phyloP scores from a whole-genome alignment of 768 basidiomycete species.

The Peribolospora baueri region DNA sequence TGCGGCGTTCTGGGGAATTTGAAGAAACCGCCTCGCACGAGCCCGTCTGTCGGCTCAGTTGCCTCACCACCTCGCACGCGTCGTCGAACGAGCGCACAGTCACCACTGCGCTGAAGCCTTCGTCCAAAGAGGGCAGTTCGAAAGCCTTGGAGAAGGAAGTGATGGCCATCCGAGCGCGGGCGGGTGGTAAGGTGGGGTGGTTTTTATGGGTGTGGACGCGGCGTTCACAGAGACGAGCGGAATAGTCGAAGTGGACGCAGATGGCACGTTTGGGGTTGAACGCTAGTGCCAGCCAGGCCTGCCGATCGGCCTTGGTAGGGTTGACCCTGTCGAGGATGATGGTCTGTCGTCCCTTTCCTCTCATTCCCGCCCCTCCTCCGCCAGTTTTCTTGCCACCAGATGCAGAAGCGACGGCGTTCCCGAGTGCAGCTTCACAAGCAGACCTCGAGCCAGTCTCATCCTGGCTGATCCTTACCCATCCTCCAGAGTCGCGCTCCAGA shows the following conservation, averaged over 20 bases:
- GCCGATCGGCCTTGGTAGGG: constrained; percentile 26
- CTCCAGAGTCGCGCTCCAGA: constrained; percentile 24
- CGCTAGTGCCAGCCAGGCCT: constrained; percentile 29
- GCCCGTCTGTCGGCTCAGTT: constrained; percentile 27
- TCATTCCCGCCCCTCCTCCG: too few species aligned
- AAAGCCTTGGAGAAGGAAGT: constrained; percentile 30
- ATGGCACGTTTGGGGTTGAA: constrained; percentile 28
- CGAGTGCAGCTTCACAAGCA: constrained; percentile 31
- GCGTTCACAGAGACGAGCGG: constrained; percentile 27
- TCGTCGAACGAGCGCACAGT: constrained; percentile 30
- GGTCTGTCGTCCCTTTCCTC: too few species aligned
- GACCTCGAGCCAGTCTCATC: constrained; percentile 32
- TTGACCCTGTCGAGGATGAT: constrained; percentile 38
- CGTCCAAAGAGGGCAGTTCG: constrained; percentile 25
- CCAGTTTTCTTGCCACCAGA: constrained; percentile 17
- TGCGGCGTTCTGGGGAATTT: constrained; percentile 42
- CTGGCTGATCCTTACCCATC: constrained; percentile 31
- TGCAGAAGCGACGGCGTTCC: too few species aligned
- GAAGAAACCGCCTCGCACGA: constrained; percentile 23
- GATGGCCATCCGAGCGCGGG: constrained; percentile 32
- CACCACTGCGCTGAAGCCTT: constrained; percentile 32
- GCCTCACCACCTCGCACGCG: constrained; percentile 26
- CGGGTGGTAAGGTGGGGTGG: constrained; percentile 37
- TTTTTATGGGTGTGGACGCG: constrained; percentile 33
- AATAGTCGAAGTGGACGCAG: constrained; percentile 35